phyloP scores from a whole-genome alignment of 192 early-diverging fungal genomes.

The Thamnidium elegans region DNA sequence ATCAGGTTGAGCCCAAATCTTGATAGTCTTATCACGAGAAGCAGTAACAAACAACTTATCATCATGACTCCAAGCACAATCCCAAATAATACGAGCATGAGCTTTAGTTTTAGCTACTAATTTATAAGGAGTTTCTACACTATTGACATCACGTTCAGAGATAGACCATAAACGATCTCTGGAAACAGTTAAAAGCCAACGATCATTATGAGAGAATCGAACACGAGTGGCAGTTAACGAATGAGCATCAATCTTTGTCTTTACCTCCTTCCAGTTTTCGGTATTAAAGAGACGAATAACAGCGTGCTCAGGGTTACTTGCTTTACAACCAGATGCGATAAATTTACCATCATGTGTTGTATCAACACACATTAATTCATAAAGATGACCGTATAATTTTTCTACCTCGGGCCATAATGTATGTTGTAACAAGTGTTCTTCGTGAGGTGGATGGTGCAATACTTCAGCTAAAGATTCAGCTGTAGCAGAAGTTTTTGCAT shows the following conservation, averaged over 20 bases:
- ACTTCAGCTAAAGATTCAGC: conserved; percentile 39
- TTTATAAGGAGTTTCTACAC: conserved; percentile 49
- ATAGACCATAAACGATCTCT: conserved; percentile 89
- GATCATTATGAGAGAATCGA: conserved; percentile 74
- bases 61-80: conserved; percentile 78
- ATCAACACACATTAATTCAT: conserved; percentile 83
- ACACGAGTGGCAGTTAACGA: conserved; percentile 81
- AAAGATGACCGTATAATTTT: conserved; percentile 95
- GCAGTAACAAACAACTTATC: conserved; percentile 82
- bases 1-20: conserved; percentile 61
- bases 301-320: conserved; percentile 70
- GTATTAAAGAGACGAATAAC: conserved; percentile 70
- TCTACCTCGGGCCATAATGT: conserved; percentile 96
- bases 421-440: conserved; percentile 84
- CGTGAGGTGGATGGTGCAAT: conserved; percentile 72
- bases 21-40: conserved; percentile 89
- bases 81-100: conserved; percentile 94
- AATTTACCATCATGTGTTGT: conserved; percentile 64
- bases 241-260: conserved; percentile 61
- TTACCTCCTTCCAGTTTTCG: conserved; percentile 64
- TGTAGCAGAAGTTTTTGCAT: conserved; percentile 50
- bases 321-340: conserved; percentile 78
- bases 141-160: conserved; percentile 48
- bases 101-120: conserved; percentile 64
- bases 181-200: conserved; percentile 72